phyloP scores from a whole-genome alignment of 177 flowering plant genomes.

The Vitis hybrid region DNA sequence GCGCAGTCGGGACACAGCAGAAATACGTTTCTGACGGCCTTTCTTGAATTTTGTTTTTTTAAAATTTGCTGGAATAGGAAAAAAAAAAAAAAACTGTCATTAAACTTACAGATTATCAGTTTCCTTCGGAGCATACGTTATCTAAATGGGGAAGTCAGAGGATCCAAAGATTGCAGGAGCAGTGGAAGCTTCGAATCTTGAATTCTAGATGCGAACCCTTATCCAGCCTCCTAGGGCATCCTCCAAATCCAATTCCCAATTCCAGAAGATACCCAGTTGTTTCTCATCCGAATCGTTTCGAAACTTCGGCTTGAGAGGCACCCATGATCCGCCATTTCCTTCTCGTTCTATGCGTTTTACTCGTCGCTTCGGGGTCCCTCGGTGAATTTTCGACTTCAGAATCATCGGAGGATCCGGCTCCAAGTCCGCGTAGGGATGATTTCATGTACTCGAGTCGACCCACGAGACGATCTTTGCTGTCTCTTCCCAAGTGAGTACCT shows the following conservation, averaged over 20 bases:
- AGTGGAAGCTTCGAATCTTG: conserved; percentile 19
- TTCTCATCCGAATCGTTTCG: neutral
- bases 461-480: conserved; percentile 12
- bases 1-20: too few relatives aligned
- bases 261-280: neutral
- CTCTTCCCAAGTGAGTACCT: conserved; percentile 9
- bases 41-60: neutral
- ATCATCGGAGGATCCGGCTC: too few relatives aligned
- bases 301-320: neutral
- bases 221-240: neutral
- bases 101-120: neutral
- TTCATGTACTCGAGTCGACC: conserved; percentile 1
- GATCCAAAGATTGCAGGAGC: conserved; percentile 15
- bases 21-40: too few relatives aligned
- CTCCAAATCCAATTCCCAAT: too few relatives aligned
- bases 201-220: neutral
- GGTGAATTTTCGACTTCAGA: neutral
- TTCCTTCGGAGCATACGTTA: neutral
- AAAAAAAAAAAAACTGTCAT: neutral
- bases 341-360: neutral
- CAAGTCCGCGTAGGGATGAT: neutral
- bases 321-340: neutral
- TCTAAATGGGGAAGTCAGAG: neutral
- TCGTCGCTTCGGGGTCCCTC: neutral
- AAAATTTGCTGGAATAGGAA: neutral